Conservation (phyloP, 75 land plant genomes). For the Azolla pinnata region DNA sequence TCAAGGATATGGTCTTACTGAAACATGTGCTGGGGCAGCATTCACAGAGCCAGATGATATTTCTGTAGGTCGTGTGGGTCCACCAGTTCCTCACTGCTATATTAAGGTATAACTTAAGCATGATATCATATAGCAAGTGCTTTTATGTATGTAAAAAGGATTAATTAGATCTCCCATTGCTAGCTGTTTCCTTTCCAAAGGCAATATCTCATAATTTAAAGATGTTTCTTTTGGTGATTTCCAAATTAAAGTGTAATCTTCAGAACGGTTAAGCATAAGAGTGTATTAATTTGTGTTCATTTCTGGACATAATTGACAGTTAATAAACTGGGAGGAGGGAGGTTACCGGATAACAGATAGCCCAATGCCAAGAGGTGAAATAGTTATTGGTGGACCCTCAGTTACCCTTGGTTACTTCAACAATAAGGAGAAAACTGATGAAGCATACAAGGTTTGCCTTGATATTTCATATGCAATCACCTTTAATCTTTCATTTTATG, state of each 20-base stretch:
- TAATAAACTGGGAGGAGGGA: conserved; percentile 79
- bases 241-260: no score
- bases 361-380: conserved; percentile 90
- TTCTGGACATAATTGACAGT: no score
- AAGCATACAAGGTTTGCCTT: conserved; percentile 88
- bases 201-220: no score
- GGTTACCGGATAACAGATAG: conserved; percentile 53
- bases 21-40: conserved; percentile 80
- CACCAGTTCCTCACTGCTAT: conserved; percentile 73
- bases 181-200: no score
- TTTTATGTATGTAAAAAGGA: not conserved
- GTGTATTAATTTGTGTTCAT: no score
- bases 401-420: conserved; percentile 84
- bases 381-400: conserved; percentile 71
- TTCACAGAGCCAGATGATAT: conserved; percentile 75
- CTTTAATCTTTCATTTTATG: not conserved
- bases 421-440: conserved; percentile 69
- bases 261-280: no score
- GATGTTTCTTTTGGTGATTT: no score
- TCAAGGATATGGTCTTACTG: conserved; percentile 90
- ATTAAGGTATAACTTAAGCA: conserved; percentile 44
- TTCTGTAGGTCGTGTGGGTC: conserved; percentile 85
- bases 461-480: no score
- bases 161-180: no score
- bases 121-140: no score